These are phyloP conservation scores for Calonectria leucothoes DNA, from an alignment of 2,329 filamentous ascomycete species.

Conservation along the genomic window DNA sequence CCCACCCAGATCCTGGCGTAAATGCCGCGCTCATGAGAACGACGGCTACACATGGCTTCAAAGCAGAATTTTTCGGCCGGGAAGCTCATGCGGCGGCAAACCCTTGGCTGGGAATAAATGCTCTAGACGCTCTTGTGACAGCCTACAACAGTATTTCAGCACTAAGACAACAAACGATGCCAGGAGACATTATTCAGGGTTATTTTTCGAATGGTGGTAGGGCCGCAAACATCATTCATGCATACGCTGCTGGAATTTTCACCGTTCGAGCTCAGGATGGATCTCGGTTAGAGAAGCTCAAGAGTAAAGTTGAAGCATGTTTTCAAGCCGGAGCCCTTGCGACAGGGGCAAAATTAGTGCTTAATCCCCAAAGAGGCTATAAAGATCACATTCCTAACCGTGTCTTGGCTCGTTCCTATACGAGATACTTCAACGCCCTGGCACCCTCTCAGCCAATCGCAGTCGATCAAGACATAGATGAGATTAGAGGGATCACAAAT, in stretches of 20 bases:
- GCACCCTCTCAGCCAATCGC: neutral
- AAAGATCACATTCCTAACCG: conserved; percentile 47
- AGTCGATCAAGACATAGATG: conserved; percentile 39
- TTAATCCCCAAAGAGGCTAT: conserved; percentile 47
- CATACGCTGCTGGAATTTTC: conserved; percentile 68
- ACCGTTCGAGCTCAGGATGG: conserved; percentile 58
- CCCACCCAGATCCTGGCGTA: conserved; percentile 23
- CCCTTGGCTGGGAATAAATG: conserved; percentile 36
- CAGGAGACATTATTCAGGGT: conserved; percentile 32
- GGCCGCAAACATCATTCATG: conserved; percentile 38
- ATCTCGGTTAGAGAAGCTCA: conserved; percentile 32
- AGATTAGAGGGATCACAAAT: conserved; percentile 34
- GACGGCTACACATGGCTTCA: conserved; percentile 31
- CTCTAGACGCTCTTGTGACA: conserved; percentile 34
- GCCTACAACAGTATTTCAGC: conserved; percentile 34
- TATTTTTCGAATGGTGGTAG: conserved; percentile 33
- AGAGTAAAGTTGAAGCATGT: conserved; percentile 36
- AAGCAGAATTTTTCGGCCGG: conserved; percentile 27
- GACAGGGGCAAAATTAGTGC: conserved; percentile 47
- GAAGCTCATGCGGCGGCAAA: conserved; percentile 32
- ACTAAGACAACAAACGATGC: conserved; percentile 34
- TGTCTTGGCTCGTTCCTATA: conserved; percentile 37
- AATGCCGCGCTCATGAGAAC: conserved; percentile 33
- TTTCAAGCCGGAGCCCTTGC: conserved; percentile 46
- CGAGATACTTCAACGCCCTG: neutral